A percentile compares a stretch with the other conserved stretches of the same genome.
These are phyloP conservation scores for Ophiocordyceps unilateralis DNA, from an alignment of 2,329 filamentous ascomycete species.

Conservation along the genomic window DNA sequence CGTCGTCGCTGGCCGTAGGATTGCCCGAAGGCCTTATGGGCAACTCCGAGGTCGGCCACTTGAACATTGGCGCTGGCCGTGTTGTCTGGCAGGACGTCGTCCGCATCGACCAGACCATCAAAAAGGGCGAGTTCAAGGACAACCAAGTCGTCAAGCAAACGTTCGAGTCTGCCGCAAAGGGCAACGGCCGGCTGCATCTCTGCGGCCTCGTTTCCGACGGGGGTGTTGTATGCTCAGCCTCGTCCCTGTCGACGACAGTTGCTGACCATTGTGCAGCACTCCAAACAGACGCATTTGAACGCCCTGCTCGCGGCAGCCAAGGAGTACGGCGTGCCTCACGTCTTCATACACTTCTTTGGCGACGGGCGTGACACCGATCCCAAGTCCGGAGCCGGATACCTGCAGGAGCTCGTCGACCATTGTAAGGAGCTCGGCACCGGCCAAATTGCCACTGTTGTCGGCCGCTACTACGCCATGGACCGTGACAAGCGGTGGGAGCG, in stretches of 20 bases:
- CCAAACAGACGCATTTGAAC: conserved; percentile 87
- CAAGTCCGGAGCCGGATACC: conserved; percentile 76
- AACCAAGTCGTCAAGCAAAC: conserved; percentile 61
- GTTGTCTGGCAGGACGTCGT: conserved; percentile 99
- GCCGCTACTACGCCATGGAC: conserved; percentile 98
- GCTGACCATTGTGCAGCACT: conserved; percentile 37
- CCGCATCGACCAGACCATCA: conserved; percentile 84
- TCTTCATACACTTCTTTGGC: conserved; percentile 98
- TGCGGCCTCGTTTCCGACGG: conserved; percentile 87
- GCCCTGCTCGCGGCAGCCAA: conserved; percentile 80
- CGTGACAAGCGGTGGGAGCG: conserved; percentile 98
- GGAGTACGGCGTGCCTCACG: conserved; percentile 68
- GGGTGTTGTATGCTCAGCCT: conserved; percentile 48
- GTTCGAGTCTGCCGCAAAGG: conserved; percentile 65
- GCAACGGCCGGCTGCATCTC: conserved; percentile 83
- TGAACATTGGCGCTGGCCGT: conserved; percentile 94
- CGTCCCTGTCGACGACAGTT: background rate
- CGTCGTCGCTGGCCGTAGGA: conserved; percentile 87
- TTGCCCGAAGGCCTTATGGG: conserved; percentile 96
- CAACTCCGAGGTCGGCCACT: conserved; percentile 93
- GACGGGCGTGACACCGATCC: conserved; percentile 96
- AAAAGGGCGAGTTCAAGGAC: conserved; percentile 63
- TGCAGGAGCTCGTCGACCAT: conserved; percentile 70
- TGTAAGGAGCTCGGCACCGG: conserved; percentile 72
- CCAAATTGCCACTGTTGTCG: conserved; percentile 81